phyloP scores from a whole-genome alignment of 192 early-diverging fungal species.

The Umbelopsis ramanniana region DNA sequence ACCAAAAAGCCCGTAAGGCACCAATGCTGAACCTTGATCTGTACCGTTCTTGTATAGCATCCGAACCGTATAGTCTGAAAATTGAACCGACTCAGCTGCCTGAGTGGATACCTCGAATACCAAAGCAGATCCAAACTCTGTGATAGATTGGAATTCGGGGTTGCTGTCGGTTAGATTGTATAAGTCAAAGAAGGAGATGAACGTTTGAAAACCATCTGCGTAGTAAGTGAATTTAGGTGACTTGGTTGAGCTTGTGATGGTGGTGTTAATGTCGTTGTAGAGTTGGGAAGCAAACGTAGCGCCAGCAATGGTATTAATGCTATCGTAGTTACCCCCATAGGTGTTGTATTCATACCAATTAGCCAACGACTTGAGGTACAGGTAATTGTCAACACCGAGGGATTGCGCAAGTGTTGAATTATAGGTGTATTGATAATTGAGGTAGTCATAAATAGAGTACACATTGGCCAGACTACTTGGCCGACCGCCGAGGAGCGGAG shows the following conservation, averaged over 20 bases:
- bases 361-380: conserved; percentile 20
- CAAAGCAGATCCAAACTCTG: conserved; percentile 16
- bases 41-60: conserved; percentile 19
- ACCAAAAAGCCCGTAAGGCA: conserved; percentile 15
- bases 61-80: conserved; percentile 12
- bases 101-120: conserved; percentile 20
- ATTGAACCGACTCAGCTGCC: background rate
- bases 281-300: conserved; percentile 20
- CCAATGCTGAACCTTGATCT: background rate
- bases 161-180: conserved; percentile 22
- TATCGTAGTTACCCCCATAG: conserved; percentile 17
- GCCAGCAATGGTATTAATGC: conserved; percentile 23
- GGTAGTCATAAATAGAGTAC: conserved; percentile 12
- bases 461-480: conserved; percentile 1
- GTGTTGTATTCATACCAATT: conserved; percentile 23
- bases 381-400: conserved; percentile 6
- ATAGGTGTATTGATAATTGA: conserved; percentile 21
- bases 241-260: conserved; percentile 17
- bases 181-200: conserved; percentile 22
- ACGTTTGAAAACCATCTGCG: conserved; percentile 15
- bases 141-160: conserved; percentile 25
- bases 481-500: conserved; percentile 12
- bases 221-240: conserved; percentile 20
- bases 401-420: background rate
- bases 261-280: conserved; percentile 20